phyloP scores from a whole-genome alignment of 73 alveolate genomes.

The Tetrahymena malaccensis region DNA sequence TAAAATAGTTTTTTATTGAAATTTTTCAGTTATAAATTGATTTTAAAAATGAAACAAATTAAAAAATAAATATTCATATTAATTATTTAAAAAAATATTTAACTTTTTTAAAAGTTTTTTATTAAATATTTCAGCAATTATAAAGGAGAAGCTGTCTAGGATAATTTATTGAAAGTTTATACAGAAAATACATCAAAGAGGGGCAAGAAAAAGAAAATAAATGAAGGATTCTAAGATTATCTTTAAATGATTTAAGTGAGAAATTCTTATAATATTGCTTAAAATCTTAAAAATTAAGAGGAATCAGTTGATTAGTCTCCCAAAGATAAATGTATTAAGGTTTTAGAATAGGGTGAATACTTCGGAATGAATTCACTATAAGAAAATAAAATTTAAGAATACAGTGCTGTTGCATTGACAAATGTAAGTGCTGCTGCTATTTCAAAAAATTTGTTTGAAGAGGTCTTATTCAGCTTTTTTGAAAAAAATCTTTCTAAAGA shows the following conservation, averaged over 20 bases:
- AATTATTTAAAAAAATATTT: neutral
- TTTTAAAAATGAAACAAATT: too few relatives aligned
- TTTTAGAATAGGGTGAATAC: neutral
- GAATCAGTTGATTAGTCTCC: neutral
- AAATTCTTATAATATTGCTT: neutral
- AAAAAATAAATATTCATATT: too few relatives aligned
- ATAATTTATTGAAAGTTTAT: neutral
- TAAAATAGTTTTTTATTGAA: too few relatives aligned
- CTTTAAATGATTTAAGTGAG: neutral
- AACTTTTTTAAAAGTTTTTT: neutral
- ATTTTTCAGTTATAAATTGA: too few relatives aligned
- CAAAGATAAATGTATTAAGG: neutral
- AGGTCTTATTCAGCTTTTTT: neutral
- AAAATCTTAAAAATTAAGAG: too few relatives aligned
- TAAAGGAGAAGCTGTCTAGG: neutral
- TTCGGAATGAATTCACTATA: neutral
- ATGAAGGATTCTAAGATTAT: neutral
- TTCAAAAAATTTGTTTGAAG: neutral
- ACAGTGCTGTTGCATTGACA: neutral
- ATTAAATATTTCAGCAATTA: neutral
- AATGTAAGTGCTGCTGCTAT: neutral
- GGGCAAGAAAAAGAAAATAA: neutral
- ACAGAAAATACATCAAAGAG: neutral
- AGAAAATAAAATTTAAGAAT: neutral
- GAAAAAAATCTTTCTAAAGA: neutral